A percentile compares a stretch with the other conserved stretches of the same genome.
Conservation (phyloP, 169 alveolate species). For the Plasmodium inui region DNA sequence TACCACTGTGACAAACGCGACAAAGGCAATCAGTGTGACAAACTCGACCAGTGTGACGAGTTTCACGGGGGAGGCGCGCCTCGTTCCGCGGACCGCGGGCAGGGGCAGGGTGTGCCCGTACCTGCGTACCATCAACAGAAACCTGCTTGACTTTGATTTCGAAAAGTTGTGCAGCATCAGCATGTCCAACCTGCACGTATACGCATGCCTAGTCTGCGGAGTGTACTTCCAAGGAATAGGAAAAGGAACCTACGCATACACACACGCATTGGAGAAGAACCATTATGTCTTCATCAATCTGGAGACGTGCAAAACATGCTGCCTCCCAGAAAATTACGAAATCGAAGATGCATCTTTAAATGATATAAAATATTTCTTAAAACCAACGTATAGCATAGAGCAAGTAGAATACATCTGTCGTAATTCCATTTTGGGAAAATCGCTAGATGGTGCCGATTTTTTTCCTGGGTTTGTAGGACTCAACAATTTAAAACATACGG, state of each 20-base stretch:
- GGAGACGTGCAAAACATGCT: constrained; percentile 91
- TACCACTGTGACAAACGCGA: background rate
- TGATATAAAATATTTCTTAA: constrained; percentile 91
- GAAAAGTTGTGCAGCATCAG: constrained; percentile 97
- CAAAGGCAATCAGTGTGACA: background rate
- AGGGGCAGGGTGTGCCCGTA: constrained; percentile 92
- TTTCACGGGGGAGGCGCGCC: background rate
- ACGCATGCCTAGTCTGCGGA: constrained; percentile 98
- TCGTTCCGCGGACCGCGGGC: background rate
- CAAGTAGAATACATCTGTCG: constrained; percentile 81
- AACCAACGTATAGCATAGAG: constrained; percentile 86
- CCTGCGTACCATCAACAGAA: constrained; percentile 94
- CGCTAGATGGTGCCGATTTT: constrained; percentile 96
- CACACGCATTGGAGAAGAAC: constrained; percentile 95
- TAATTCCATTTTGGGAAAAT: constrained; percentile 89
- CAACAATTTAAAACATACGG: constrained; percentile 95
- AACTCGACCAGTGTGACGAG: background rate
- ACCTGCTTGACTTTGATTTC: constrained; percentile 97
- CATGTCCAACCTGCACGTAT: constrained; percentile 95
- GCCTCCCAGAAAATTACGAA: constrained; percentile 98
- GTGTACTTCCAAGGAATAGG: constrained; percentile 97
- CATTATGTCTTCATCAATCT: constrained; percentile 96
- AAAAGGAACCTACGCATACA: constrained; percentile 94
- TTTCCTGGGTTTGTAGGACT: constrained; percentile 96
- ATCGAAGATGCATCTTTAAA: constrained; percentile 96